Conservation (phyloP, 441 rosid species). For the Breynia disticha region DNA sequence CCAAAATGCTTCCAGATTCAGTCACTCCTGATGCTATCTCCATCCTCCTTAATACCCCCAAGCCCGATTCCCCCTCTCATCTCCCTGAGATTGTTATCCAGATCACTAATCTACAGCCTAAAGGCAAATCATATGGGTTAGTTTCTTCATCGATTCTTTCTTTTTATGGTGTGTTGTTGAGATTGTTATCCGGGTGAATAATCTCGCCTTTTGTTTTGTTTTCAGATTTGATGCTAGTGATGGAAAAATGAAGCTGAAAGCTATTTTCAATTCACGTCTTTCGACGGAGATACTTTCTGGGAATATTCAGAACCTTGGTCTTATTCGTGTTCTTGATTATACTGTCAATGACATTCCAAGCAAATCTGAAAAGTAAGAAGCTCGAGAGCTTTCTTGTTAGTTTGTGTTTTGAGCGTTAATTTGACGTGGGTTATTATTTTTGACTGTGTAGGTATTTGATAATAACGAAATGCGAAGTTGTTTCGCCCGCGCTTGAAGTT, state of each 20-base stretch:
- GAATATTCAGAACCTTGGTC: conserved; percentile 56
- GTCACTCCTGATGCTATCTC: conserved; percentile 52
- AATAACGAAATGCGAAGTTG: conserved; percentile 62
- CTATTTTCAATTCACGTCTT: conserved; percentile 49
- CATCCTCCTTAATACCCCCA: conserved; percentile 42
- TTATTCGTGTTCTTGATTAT: conserved; percentile 61
- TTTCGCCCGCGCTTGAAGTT: conserved; percentile 53
- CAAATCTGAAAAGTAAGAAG: conserved; percentile 60
- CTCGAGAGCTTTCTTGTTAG: not conserved
- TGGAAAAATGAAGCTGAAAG: conserved; percentile 56
- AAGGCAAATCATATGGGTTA: conserved; percentile 69
- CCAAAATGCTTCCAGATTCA: conserved; percentile 24
- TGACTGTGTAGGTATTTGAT: conserved; percentile 47
- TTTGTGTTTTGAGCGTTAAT: not conserved
- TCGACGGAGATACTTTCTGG: conserved; percentile 58
- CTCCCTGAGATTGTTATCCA: conserved; percentile 52
- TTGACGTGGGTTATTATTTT: conserved; percentile 1
- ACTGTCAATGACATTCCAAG: conserved; percentile 71
- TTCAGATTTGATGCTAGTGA: conserved; percentile 68
- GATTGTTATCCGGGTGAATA: not conserved
- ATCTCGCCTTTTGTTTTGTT: not conserved
- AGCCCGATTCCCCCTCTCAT: conserved; percentile 44
- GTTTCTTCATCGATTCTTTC: not conserved
- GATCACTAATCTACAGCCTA: conserved; percentile 64
- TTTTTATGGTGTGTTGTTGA: not conserved